Base-by-base conservation (phyloP, 2,329 filamentous ascomycete species). In the Harringtonia lauricola region DNA sequence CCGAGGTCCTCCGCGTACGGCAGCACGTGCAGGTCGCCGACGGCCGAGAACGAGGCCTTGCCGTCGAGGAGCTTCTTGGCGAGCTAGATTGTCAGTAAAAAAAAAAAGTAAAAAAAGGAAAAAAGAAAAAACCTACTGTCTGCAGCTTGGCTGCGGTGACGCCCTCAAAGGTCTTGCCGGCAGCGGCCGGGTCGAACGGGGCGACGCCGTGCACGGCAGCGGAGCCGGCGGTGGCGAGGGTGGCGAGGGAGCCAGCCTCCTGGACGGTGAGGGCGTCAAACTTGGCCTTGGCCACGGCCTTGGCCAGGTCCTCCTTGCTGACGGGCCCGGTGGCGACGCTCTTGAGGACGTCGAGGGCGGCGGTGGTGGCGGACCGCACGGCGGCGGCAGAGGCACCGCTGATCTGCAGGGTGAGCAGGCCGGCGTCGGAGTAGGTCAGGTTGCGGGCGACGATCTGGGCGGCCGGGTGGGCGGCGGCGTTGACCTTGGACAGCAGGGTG, bases 1-100 rank as follows among this genome's bases (percentile, higher is more conserved):
- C 90, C 94, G 63, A 98, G 74, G 62, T 98, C 92, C 68, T 89
- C 86, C 53, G 88, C 92, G 62, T 83, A 98, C 46, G 92, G 92
- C 61, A 98, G 79, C 57, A 83, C 76, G 65, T 86, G 83, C 56
- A 98, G 76, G 63, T 98, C 92, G 64, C 92, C 92, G 50, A 96
- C 88, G 47, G 86, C 75, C 50, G 87, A 83, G 51, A 95, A 85
- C 43, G 86, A 83, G 41, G 90, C 89, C 76, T 89, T 96, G 65
- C 79, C 80, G 54, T 89, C 83, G 52, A 96, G 72, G 55, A 95
- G 75, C 60, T 81, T 72, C 74, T 95, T 94, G 59, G 89, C 89
- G 59, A 83, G 79, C 89, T 96, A n/a, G 26, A 3, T 15, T 6
- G 8, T 35, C 22, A 39, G 36, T 22, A 34, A 4, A 21, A 19